Percentiles rank a stretch among this genome's conserved stretches.
These are phyloP conservation scores for Paraleonurus japonicus DNA, from an alignment of 257 asterid species.

Conservation along the genomic window DNA sequence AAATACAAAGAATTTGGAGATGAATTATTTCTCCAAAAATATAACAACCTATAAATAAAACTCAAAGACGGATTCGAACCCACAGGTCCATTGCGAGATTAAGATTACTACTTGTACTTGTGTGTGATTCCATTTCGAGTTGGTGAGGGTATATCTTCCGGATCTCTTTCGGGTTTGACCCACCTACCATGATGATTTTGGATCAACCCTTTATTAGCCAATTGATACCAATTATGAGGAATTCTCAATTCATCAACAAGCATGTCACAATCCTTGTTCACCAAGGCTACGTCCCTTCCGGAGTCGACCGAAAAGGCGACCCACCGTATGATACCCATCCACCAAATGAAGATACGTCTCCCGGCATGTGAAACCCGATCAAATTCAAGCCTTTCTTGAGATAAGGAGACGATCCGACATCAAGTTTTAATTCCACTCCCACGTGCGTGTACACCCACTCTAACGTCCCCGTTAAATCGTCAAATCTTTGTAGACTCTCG, in stretches of 20 bases:
- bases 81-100: conserved; percentile 22
- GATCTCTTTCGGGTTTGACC: conserved; percentile 71
- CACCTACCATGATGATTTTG: conserved; percentile 65
- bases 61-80: conserved; percentile 23
- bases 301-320: conserved; percentile 59
- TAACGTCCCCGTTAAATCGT: conserved; percentile 64
- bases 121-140: conserved; percentile 21
- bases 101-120: not conserved
- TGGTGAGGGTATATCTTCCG: conserved; percentile 69
- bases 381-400: conserved; percentile 55
- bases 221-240: conserved; percentile 69
- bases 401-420: conserved; percentile 53
- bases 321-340: conserved; percentile 47
- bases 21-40: not conserved
- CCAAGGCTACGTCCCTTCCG: conserved; percentile 67
- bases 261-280: conserved; percentile 77
- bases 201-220: conserved; percentile 61
- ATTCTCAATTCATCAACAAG: conserved; percentile 66
- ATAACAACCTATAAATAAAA: not conserved
- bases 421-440: conserved; percentile 69
- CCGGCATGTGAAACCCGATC: conserved; percentile 67
- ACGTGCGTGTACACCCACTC: conserved; percentile 86
- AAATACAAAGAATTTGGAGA: not conserved
- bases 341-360: conserved; percentile 75
- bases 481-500: conserved; percentile 70